Conservation (phyloP, 331 rosid species). For the Prunus yedoensis region DNA sequence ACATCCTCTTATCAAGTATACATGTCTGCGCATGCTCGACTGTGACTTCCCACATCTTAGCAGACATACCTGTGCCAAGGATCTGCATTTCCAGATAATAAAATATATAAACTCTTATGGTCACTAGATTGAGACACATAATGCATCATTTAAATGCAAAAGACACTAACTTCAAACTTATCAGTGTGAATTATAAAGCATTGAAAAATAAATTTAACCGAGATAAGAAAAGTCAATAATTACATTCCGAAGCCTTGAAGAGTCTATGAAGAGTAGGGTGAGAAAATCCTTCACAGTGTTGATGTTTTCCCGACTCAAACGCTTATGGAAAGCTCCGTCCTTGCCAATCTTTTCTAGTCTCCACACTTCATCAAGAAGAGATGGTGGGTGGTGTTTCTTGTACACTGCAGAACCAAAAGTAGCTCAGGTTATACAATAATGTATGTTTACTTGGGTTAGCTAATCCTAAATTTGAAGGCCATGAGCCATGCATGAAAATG, state of each 20-base stretch:
- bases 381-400: conserved; percentile 98
- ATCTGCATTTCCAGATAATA: conserved; percentile 52
- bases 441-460: neutral
- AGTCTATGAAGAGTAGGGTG: conserved; percentile 62
- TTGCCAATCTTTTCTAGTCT: conserved; percentile 95
- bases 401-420: conserved; percentile 66
- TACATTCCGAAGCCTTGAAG: conserved; percentile 87
- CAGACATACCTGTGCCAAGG: conserved; percentile 93
- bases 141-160: neutral
- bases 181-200: neutral
- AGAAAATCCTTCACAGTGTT: conserved; percentile 78
- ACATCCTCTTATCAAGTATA: conserved; percentile 47
- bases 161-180: neutral
- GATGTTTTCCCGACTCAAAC: conserved; percentile 69
- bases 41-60: conserved; percentile 98
- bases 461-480: neutral
- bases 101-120: neutral
- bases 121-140: neutral
- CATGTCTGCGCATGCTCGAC: conserved; percentile 96
- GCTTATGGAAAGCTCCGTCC: conserved; percentile 98
- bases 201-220: neutral
- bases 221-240: conserved; percentile 16
- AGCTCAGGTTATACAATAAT: conserved; percentile 11
- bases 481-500: neutral
- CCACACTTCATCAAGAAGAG: conserved; percentile 89